Percentiles rank a stretch among this genome's conserved stretches.
Evolutionary conservation across 1,139 yeast species (phyloP).

Genomic region (Scheffersomyces quercinus): DNA sequence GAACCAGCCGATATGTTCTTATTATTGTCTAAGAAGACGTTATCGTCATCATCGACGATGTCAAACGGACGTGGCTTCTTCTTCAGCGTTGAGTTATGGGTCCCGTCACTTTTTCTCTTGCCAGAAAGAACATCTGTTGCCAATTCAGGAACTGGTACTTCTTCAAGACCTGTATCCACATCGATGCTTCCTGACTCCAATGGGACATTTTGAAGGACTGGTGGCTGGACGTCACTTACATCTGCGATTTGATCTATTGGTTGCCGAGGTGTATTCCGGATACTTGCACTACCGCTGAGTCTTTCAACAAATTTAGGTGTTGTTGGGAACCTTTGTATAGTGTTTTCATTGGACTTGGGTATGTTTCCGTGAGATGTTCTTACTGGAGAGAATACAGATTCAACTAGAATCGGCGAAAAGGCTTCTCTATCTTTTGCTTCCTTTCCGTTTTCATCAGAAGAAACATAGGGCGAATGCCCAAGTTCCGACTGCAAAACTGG

Average conservation of each 20-base stretch:
- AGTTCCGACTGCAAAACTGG: slow-evolving; percentile 41
- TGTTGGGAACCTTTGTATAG: slow-evolving; percentile 48
- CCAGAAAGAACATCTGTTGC: too few species aligned
- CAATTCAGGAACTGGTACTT: background rate
- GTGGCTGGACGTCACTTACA: slow-evolving; percentile 40
- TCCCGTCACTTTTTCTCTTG: background rate
- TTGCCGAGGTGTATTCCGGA: slow-evolving; percentile 29
- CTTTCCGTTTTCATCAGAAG: slow-evolving; percentile 9
- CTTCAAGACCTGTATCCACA: background rate
- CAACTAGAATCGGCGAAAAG: slow-evolving; percentile 26
- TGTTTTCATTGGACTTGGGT: slow-evolving; percentile 22
- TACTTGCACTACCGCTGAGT: slow-evolving; percentile 17
- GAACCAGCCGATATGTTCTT: slow-evolving; percentile 24
- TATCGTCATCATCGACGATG: slow-evolving; percentile 17
- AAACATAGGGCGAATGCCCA: slow-evolving; percentile 10
- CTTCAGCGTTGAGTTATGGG: background rate
- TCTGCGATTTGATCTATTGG: slow-evolving; percentile 21
- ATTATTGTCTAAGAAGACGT: slow-evolving; percentile 33
- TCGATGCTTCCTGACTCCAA: too few species aligned
- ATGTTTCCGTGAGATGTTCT: slow-evolving; percentile 8
- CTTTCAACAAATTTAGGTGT: slow-evolving; percentile 42
- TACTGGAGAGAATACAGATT: slow-evolving; percentile 21
- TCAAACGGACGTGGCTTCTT: slow-evolving; percentile 1
- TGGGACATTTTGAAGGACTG: slow-evolving; percentile 19
- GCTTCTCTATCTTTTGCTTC: slow-evolving; percentile 11